These are phyloP conservation scores for Scalesia atractyloides DNA, from an alignment of 129 eudicot species.

Conservation along the genomic window DNA sequence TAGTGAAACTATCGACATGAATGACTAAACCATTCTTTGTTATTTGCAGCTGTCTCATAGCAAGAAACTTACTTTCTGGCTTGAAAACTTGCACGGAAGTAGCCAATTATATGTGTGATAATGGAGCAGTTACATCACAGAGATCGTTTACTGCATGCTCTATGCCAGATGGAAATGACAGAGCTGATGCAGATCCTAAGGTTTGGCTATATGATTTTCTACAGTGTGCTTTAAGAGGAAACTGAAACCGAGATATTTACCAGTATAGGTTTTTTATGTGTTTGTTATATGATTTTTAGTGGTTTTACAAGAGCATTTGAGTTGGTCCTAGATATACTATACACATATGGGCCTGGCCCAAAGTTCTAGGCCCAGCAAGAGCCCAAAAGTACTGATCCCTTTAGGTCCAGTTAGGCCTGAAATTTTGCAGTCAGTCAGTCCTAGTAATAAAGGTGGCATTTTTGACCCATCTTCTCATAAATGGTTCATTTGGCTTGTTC, in stretches of 20 bases:
- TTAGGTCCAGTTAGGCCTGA: neutral
- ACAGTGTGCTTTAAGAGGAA: constrained; percentile 3
- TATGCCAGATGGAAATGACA: constrained; percentile 45
- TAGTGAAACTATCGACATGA: constrained; percentile 15
- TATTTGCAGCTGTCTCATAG: constrained; percentile 83
- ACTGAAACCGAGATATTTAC: constrained; percentile 10
- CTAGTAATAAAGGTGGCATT: neutral
- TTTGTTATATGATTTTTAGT: constrained; percentile 6
- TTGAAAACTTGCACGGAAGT: constrained; percentile 92
- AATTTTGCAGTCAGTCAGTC: neutral
- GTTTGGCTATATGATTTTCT: constrained; percentile 33
- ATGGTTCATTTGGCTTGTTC: neutral
- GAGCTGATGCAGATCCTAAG: constrained; percentile 55
- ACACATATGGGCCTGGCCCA: neutral
- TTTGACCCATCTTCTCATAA: neutral
- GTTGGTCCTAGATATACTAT: neutral
- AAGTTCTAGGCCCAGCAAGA: neutral
- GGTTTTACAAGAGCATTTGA: neutral
- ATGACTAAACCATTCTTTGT: constrained; percentile 17
- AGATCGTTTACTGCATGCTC: constrained; percentile 47
- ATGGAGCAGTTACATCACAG: constrained; percentile 46
- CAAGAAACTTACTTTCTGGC: constrained; percentile 84
- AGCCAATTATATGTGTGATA: constrained; percentile 67
- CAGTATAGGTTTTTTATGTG: neutral
- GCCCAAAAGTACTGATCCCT: neutral